These are phyloP conservation scores for Mollisiaceae sp. DNA, from an alignment of 2,329 filamentous ascomycete species.

Conservation along the genomic window DNA sequence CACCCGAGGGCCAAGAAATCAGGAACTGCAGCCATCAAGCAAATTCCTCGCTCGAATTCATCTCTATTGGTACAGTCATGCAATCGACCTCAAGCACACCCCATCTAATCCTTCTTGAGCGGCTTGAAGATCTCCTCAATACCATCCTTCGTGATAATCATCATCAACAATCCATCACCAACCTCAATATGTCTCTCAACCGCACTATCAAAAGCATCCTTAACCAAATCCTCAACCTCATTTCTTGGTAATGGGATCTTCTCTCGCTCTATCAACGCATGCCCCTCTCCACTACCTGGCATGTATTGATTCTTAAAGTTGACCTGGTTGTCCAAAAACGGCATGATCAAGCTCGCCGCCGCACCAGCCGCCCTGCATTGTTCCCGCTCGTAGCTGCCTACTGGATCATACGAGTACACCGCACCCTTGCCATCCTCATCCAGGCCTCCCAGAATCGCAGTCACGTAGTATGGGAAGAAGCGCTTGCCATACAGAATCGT, in stretches of 20 bases:
- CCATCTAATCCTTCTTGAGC: slow-evolving; percentile 83
- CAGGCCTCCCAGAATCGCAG: slow-evolving; percentile 90
- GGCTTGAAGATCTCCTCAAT: slow-evolving; percentile 84
- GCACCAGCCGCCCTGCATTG: slow-evolving; percentile 94
- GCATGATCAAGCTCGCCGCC: slow-evolving; percentile 94
- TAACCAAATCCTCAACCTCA: slow-evolving; percentile 85
- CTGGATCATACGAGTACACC: slow-evolving; percentile 96
- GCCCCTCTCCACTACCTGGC: slow-evolving; percentile 82
- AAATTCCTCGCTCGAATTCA: slow-evolving; percentile 3
- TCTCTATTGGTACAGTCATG: slow-evolving; percentile 30
- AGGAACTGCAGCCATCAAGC: neutral
- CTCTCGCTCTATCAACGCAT: slow-evolving; percentile 76
- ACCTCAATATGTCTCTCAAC: slow-evolving; percentile 99
- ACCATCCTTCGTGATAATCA: slow-evolving; percentile 87
- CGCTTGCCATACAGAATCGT: slow-evolving; percentile 97
- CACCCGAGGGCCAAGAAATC: neutral
- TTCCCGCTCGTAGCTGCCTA: slow-evolving; percentile 96
- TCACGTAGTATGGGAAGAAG: slow-evolving; percentile 98
- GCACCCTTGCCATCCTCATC: slow-evolving; percentile 95
- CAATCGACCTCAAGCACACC: slow-evolving; percentile 19
- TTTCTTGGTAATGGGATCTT: slow-evolving; percentile 71
- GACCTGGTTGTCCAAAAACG: slow-evolving; percentile 98
- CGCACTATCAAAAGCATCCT: slow-evolving; percentile 97
- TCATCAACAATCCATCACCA: slow-evolving; percentile 92
- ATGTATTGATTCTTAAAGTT: slow-evolving; percentile 99